Conservation (phyloP, 345 rosid genomes). For the Aethionema arabicum region DNA sequence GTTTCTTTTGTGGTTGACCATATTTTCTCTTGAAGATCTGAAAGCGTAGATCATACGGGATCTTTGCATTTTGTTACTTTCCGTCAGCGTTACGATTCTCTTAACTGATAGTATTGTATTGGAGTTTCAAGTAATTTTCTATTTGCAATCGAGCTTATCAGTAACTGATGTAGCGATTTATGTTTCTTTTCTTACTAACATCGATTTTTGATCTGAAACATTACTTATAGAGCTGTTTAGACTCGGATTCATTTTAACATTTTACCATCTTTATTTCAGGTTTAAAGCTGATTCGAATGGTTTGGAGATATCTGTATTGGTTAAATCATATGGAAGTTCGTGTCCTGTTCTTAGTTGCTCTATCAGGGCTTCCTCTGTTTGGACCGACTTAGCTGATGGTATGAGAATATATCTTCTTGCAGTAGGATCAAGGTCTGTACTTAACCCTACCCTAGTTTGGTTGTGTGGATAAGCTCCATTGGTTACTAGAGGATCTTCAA, state of each 20-base stretch:
- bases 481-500: conserved; percentile 21
- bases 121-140: neutral
- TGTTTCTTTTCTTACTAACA: neutral
- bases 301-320: conserved; percentile 14
- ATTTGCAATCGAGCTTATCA: neutral
- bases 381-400: conserved; percentile 29
- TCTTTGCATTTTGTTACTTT: conserved; percentile 31
- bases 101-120: conserved; percentile 10
- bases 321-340: conserved; percentile 33
- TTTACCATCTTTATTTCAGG: conserved; percentile 22
- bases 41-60: conserved; percentile 38
- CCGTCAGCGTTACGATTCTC: conserved; percentile 34
- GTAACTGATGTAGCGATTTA: too few species aligned
- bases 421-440: conserved; percentile 12
- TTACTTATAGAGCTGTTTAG: neutral
- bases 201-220: conserved; percentile 2
- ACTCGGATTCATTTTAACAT: neutral
- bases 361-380: conserved; percentile 36
- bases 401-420: conserved; percentile 1
- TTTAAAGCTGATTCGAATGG: conserved; percentile 19
- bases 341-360: conserved; percentile 30
- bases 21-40: conserved; percentile 32
- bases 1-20: conserved; percentile 28
- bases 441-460: conserved; percentile 16
- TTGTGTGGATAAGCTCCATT: conserved; percentile 13